These are phyloP conservation scores for Mycena chlorophos DNA, from an alignment of 768 basidiomycete species.

Conservation along the genomic window DNA sequence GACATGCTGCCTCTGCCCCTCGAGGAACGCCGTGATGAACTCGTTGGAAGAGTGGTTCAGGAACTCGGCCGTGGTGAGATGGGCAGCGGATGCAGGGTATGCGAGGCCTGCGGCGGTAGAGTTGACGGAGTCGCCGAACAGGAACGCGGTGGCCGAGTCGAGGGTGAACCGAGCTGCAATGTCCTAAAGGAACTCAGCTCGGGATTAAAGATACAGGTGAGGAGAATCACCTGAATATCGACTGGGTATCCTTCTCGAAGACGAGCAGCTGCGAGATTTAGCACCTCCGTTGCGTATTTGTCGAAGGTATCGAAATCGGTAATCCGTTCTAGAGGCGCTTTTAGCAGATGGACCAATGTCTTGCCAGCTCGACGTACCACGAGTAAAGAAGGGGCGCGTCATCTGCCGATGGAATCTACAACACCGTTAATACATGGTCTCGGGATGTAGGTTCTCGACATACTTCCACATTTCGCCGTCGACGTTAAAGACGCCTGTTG, in stretches of 20 bases:
- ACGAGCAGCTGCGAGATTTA: conserved; percentile 31
- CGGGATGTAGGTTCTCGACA: neutral
- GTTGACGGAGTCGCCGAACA: conserved; percentile 46
- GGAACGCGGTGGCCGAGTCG: conserved; percentile 59
- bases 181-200: conserved; percentile 30
- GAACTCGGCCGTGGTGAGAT: conserved; percentile 24
- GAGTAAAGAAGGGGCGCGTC: conserved; percentile 45
- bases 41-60: conserved; percentile 32
- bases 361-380: conserved; percentile 10
- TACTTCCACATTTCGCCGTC: conserved; percentile 48
- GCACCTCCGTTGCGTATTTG: conserved; percentile 33
- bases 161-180: conserved; percentile 47
- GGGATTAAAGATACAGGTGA: neutral
- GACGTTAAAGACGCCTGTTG: conserved; percentile 41
- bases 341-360: neutral
- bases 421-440: neutral
- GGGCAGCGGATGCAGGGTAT: conserved; percentile 28
- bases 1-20: conserved; percentile 35
- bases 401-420: conserved; percentile 42
- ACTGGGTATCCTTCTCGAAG: conserved; percentile 36
- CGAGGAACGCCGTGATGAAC: conserved; percentile 41
- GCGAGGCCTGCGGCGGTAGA: conserved; percentile 39
- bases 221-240: conserved; percentile 35
- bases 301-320: conserved; percentile 44
- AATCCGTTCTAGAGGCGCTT: conserved; percentile 30